phyloP scores from a whole-genome alignment of 164 flowering plant species.

The Kingdonia uniflora region DNA sequence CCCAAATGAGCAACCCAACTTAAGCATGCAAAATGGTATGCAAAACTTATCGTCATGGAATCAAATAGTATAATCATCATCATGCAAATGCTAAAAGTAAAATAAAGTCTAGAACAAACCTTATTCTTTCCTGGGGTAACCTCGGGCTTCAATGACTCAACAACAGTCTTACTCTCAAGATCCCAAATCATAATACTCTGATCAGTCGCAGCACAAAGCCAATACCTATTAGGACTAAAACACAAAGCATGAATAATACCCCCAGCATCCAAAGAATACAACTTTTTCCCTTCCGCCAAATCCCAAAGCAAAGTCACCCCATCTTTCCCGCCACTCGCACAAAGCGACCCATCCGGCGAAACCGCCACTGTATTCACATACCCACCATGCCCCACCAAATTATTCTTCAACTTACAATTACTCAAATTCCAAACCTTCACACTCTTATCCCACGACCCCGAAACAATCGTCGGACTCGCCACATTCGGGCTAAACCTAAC shows the following conservation, averaged over 20 bases:
- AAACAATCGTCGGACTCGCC: neutral
- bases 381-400: neutral
- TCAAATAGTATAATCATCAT: too few species aligned
- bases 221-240: neutral
- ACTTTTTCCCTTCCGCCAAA: neutral
- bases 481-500: neutral
- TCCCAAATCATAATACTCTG: neutral
- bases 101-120: neutral
- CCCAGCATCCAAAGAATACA: neutral
- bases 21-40: too few species aligned
- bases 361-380: neutral
- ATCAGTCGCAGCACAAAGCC: neutral
- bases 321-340: conserved; percentile 1
- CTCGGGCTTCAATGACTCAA: neutral
- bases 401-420: neutral
- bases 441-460: neutral
- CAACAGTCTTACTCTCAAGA: neutral
- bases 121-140: neutral
- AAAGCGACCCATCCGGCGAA: neutral
- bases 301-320: neutral
- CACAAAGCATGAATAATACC: neutral
- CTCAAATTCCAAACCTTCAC: conserved; percentile 1
- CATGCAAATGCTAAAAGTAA: too few species aligned
- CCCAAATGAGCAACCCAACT: too few species aligned
- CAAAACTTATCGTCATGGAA: too few species aligned